Conservation (phyloP, 208 protist genomes). For the Wallacemonas sp. region DNA sequence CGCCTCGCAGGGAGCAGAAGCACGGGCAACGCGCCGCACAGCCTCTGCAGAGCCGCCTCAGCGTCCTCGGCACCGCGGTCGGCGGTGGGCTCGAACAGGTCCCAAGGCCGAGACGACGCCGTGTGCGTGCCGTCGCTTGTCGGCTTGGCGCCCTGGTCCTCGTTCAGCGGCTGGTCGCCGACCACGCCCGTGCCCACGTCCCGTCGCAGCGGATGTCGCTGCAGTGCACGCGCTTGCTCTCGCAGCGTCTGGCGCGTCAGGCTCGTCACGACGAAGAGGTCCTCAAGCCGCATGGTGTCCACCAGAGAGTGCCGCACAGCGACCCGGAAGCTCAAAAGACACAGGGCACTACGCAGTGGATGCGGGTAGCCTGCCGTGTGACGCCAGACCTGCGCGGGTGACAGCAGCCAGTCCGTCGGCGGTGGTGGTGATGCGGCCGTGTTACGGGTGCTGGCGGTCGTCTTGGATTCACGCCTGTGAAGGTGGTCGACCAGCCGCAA, state of each 20-base stretch:
- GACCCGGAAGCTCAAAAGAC: conserved; percentile 60
- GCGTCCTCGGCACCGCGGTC: background rate
- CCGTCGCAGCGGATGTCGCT: background rate
- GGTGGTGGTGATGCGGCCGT: background rate
- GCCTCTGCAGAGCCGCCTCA: background rate
- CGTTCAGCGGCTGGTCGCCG: too few relatives aligned
- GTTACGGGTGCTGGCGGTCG: background rate
- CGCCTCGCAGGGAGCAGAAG: conserved; percentile 12
- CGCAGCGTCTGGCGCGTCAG: conserved; percentile 29
- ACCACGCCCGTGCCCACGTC: background rate
- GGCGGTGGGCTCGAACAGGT: too few relatives aligned
- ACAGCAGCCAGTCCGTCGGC: conserved; percentile 36
- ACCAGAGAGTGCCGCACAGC: conserved; percentile 25
- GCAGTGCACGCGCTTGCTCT: background rate
- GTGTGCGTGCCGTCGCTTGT: too few relatives aligned
- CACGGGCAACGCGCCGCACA: conserved; percentile 9
- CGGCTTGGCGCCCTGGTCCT: too few relatives aligned
- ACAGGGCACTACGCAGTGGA: conserved; percentile 42
- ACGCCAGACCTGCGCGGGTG: conserved; percentile 66
- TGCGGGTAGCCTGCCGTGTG: conserved; percentile 26
- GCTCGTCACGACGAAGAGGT: conserved; percentile 62
- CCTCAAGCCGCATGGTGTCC: conserved; percentile 47
- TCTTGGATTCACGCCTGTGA: background rate
- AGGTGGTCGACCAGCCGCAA: conserved; percentile 31
- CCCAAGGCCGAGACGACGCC: too few relatives aligned